Base-by-base conservation (phyloP, 2,329 filamentous ascomycete species). In the Aspergillus versicolor region DNA sequence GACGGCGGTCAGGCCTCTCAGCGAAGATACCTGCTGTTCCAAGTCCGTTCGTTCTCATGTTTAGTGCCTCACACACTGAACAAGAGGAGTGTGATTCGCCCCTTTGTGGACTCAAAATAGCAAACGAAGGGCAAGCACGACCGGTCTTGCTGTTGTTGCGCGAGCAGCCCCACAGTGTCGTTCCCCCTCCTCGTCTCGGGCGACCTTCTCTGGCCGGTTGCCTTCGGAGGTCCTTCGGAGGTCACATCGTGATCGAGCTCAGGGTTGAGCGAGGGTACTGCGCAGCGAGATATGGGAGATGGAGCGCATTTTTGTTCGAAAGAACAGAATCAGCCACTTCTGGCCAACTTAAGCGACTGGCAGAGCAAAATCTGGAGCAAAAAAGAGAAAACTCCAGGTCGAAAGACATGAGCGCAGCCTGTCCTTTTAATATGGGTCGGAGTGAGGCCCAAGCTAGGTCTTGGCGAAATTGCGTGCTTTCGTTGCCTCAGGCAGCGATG, bases 401-500 rank as follows among this genome's bases (percentile, higher is more conserved):
- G n/a, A 49, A 43, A 38, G 47, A 37, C 50, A 42, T 54, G 27
- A 62, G 66, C 66, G 68, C 60, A 50, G 50, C 52, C 49, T 19
- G 46, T 40, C 60, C 50, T 52, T 64, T 63, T 71, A 72, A 71
- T 72, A 70, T 65, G 66, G 57, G 38, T 24, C 42, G 30, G 32
- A 17, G 34, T 55, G 47, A 62, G 59, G 53, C 61, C 61, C 61
- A 52, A 52, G 43, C 45, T 52, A 12, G 54, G 66, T 37, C 69
- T 72, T 72, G 70, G 70, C 70, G 57, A 48, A 30, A 73, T 72
- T 67, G 69, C 70, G 69, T 72, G 69, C 66, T 72, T 63, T 56
- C 52, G 55, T 21, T 50, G 55, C 55, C 55, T 54, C 21, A 57
- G 55, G 55, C 55, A 37, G 3, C 2, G 37, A 45, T 12, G 22